Evolutionary conservation across 1,284 basidiomycete genomes (phyloP), one percentile per base, ranked within the genome.

Genomic region (Cryptococcus wingfieldii): DNA sequence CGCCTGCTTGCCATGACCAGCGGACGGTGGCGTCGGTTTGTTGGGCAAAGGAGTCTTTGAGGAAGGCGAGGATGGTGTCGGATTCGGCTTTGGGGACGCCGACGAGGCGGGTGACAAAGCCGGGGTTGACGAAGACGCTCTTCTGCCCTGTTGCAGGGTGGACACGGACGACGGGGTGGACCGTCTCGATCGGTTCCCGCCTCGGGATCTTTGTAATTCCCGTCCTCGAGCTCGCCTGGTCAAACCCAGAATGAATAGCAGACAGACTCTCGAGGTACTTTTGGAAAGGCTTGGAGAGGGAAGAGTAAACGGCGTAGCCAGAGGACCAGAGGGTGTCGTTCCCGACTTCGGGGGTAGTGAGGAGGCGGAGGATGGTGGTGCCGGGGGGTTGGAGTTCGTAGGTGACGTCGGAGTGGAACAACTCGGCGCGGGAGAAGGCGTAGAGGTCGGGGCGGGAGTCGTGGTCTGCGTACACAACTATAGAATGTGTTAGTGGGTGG

Each of bases 341-440:
- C 27, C 90, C 89, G 2, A 84, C 85, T 23, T 81, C 79, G 4
- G 90, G 80, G 27, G 74, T 75, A 28, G 87, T 79, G 63, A 92
- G 82, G 9, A 94, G 81, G 80, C 89, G 89, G 71, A 94, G 86
- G 4, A 87, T 86, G 1, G 90, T 94, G 39, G 90, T 78, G 7
- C 89, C 89, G 1, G 90, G 90, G 8, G 90, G 90, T 75, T 94
- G 90, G 27, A 72, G 63, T 72, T 91, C 88, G 75, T 89, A 90
- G 2, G 86, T 78, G 58, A 89, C 87, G 70, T 90, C 89, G 1
- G 85, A 84, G 75, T 90, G 88, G 66, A 72, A 90, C n/a, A 90
- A 80, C 64, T 90, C 88, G 18, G 84, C 66, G 71, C 86, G 86
- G n/a, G 85, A 82, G 73, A 87, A 88, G 7, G 86, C 80, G 49